Evolutionary conservation across 2,329 filamentous ascomycete species (phyloP).

Genomic region (Neonectria hederae): DNA sequence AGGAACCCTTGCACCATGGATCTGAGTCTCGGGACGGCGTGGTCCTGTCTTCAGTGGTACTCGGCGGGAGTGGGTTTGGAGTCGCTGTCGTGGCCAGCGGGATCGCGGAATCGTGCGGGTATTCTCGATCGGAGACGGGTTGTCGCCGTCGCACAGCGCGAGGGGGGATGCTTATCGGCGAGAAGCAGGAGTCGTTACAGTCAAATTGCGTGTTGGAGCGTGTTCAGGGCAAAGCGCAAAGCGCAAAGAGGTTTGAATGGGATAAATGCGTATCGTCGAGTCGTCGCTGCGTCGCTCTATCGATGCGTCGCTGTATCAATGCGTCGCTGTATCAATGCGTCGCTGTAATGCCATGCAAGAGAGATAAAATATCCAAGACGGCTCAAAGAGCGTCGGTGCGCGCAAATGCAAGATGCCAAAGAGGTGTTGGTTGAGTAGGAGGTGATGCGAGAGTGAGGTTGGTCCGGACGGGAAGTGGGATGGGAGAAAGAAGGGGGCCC

Average conservation of each 20-base stretch:
- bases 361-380: background rate
- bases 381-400: background rate
- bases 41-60: background rate
- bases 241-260: background rate
- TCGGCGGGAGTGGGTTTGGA: background rate
- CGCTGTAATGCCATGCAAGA: background rate
- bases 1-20: slow-evolving; percentile 7
- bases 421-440: background rate
- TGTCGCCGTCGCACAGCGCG: background rate
- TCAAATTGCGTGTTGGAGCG: background rate
- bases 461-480: background rate
- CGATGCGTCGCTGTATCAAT: background rate
- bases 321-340: background rate
- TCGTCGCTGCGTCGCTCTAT: background rate
- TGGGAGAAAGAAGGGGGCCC: background rate
- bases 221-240: background rate
- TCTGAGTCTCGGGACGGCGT: background rate
- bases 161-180: background rate
- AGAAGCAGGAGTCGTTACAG: background rate
- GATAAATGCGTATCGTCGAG: background rate
- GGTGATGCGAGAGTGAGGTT: background rate
- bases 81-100: background rate
- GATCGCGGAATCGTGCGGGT: background rate
- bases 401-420: background rate
- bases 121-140: background rate